Conservation (phyloP, 129 eudicot genomes). For the Dittrichia graveolens region DNA sequence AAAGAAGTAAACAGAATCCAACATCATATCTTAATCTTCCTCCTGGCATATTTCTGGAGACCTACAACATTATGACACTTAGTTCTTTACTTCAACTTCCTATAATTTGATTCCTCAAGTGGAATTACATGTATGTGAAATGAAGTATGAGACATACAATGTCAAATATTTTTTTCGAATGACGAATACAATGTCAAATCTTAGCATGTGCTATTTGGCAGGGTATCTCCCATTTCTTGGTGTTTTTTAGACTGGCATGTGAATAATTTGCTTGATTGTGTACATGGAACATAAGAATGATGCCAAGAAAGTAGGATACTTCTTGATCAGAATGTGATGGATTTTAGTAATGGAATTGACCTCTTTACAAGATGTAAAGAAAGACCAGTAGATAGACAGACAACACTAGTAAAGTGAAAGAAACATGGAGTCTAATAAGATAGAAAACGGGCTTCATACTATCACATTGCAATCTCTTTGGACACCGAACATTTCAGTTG, state of each 20-base stretch:
- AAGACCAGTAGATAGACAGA: not conserved
- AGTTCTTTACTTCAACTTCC: conserved; percentile 5
- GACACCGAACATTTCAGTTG: conserved; percentile 11
- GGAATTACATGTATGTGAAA: conserved; percentile 12
- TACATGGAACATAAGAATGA: not conserved
- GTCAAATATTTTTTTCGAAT: too few species aligned
- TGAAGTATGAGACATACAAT: not conserved
- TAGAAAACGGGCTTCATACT: not conserved
- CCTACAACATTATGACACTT: not conserved
- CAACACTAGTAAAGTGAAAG: not conserved
- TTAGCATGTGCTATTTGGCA: conserved; percentile 12
- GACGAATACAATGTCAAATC: not conserved
- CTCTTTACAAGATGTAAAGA: conserved; percentile 3
- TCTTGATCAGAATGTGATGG: not conserved
- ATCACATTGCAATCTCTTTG: conserved; percentile 13
- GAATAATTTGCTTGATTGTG: not conserved
- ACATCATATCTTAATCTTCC: not conserved
- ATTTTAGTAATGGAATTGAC: not conserved
- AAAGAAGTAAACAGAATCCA: conserved; percentile 17
- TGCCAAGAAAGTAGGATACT: not conserved
- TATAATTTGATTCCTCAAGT: not conserved
- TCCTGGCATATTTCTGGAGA: not conserved
- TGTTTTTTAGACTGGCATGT: not conserved
- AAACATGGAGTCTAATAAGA: conserved; percentile 7
- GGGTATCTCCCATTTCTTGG: not conserved